phyloP scores from a whole-genome alignment of 2,329 filamentous ascomycete species.

The Acephala macrosclerotiorum region DNA sequence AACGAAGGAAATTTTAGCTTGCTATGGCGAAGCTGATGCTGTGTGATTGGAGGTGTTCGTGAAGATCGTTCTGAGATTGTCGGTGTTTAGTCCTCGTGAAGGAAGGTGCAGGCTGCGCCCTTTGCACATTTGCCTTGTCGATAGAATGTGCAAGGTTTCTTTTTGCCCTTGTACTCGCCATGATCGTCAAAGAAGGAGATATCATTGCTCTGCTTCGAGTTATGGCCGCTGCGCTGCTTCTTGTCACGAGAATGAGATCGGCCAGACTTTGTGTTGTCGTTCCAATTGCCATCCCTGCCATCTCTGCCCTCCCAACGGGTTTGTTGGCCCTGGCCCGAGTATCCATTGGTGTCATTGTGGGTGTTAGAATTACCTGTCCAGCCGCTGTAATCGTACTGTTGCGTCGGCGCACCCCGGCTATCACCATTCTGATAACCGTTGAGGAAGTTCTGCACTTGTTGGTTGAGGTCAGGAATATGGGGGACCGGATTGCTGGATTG shows the following conservation, averaged over 20 bases:
- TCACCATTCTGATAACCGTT: slow-evolving; percentile 34
- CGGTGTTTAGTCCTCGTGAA: slow-evolving; percentile 59
- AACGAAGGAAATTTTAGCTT: neutral
- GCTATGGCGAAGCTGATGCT: neutral
- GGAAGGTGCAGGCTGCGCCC: slow-evolving; percentile 77
- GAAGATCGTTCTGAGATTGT: neutral
- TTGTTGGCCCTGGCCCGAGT: slow-evolving; percentile 27
- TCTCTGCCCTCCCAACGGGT: slow-evolving; percentile 30
- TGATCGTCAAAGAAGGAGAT: slow-evolving; percentile 39
- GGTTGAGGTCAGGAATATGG: slow-evolving; percentile 32
- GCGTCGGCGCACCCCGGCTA: slow-evolving; percentile 15
- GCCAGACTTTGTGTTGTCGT: slow-evolving; percentile 25
- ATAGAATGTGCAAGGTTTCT: slow-evolving; percentile 75
- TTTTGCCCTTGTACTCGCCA: slow-evolving; percentile 59
- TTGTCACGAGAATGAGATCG: slow-evolving; percentile 20
- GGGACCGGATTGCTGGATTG: slow-evolving; percentile 21
- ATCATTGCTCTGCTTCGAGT: slow-evolving; percentile 26
- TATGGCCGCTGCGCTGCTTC: slow-evolving; percentile 24
- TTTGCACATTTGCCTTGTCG: slow-evolving; percentile 75
- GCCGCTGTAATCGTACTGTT: slow-evolving; percentile 35
- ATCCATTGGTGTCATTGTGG: slow-evolving; percentile 28
- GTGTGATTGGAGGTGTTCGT: neutral
- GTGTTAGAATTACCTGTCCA: slow-evolving; percentile 25
- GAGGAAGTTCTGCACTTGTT: slow-evolving; percentile 40
- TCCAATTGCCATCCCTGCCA: slow-evolving; percentile 14